Conservation (phyloP, 495 filamentous ascomycete species). For the Extremus antarcticus region DNA sequence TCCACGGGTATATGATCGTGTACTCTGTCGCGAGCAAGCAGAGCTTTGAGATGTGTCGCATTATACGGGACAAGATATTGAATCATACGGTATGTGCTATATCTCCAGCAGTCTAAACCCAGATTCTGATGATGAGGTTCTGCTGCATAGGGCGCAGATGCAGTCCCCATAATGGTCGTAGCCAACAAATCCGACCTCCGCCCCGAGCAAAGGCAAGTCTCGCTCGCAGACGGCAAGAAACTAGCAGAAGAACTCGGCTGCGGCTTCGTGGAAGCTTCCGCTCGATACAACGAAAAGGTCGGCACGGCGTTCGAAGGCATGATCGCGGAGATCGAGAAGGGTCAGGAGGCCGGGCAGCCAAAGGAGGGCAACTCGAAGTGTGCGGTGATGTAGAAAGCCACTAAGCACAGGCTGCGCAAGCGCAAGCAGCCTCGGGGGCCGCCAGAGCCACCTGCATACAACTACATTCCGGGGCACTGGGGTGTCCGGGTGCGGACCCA, state of each 20-base stretch:
- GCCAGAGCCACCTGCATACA: background rate
- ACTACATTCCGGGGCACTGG: background rate
- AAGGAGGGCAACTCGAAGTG: conserved; percentile 65
- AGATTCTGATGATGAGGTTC: background rate
- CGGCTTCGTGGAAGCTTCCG: conserved; percentile 89
- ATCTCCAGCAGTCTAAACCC: background rate
- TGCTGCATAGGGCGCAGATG: conserved; percentile 67
- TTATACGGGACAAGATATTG: conserved; percentile 93
- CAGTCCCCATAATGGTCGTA: conserved; percentile 85
- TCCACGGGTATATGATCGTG: conserved; percentile 97
- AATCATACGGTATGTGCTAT: conserved; percentile 85
- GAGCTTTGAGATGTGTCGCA: conserved; percentile 92
- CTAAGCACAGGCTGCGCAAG: background rate
- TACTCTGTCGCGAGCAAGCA: conserved; percentile 89
- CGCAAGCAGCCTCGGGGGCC: no score
- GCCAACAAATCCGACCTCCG: conserved; percentile 96
- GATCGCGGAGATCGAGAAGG: conserved; percentile 90
- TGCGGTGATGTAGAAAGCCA: conserved; percentile 54
- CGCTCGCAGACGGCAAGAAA: conserved; percentile 66
- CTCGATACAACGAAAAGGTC: conserved; percentile 89
- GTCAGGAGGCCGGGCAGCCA: conserved; percentile 78
- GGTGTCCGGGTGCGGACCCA: background rate
- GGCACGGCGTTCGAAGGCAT: conserved; percentile 85
- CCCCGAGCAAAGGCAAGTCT: conserved; percentile 84
- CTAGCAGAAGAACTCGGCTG: conserved; percentile 79